phyloP scores from a whole-genome alignment of 441 rosid species.

The Metrosideros polymorpha region DNA sequence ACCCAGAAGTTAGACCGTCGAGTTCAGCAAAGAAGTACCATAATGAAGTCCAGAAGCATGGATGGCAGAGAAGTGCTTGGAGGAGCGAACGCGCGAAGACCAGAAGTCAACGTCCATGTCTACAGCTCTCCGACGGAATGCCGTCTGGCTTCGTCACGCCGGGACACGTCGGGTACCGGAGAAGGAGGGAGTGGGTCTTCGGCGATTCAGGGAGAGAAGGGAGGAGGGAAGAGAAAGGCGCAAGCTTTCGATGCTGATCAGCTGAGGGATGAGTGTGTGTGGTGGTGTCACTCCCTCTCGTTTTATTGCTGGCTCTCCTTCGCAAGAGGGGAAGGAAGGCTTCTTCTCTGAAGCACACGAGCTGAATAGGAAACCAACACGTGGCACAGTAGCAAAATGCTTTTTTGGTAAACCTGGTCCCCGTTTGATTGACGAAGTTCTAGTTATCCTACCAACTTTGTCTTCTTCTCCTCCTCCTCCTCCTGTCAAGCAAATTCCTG shows the following conservation, averaged over 20 bases:
- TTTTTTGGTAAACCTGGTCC: neutral
- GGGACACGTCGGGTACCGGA: neutral
- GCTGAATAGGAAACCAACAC: conserved; percentile 18
- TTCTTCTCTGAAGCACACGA: neutral
- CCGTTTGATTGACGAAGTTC: neutral
- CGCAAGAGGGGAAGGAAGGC: neutral
- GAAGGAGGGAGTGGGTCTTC: neutral
- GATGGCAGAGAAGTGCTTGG: conserved; percentile 22
- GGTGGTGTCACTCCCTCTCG: neutral
- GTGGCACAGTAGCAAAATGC: neutral
- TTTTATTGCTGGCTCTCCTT: neutral
- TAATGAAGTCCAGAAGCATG: conserved; percentile 19
- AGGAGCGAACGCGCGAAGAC: conserved; percentile 24
- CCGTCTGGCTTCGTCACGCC: neutral
- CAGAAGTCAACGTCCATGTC: conserved; percentile 35
- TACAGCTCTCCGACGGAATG: neutral
- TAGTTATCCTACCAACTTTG: neutral
- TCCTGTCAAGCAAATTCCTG: neutral
- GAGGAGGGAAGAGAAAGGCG: neutral
- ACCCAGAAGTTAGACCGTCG: neutral
- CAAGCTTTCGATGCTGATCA: neutral
- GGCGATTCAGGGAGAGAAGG: neutral
- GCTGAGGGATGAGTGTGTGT: neutral
- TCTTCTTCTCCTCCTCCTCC: neutral
- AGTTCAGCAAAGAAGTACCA: conserved; percentile 6